phyloP scores from a whole-genome alignment of 2,329 filamentous ascomycete genomes.

The Penicillium rolfsii region DNA sequence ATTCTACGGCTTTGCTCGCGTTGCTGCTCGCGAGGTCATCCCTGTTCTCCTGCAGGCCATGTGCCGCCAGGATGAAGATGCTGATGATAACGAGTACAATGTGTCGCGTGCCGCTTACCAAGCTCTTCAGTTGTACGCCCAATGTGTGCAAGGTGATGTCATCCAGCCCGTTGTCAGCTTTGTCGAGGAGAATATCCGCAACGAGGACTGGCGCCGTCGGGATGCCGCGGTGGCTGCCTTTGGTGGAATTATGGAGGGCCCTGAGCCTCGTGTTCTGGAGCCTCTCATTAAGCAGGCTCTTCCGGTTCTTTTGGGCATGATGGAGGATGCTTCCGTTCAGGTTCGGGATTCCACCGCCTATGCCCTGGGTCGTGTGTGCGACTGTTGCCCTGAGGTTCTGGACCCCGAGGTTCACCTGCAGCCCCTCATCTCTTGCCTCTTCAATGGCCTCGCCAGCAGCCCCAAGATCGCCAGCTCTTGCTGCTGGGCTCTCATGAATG shows the following conservation, averaged over 20 bases:
- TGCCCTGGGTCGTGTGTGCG: conserved; percentile 92
- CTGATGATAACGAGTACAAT: conserved; percentile 96
- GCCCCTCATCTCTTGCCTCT: conserved; percentile 82
- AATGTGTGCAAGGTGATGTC: conserved; percentile 82
- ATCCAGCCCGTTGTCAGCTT: conserved; percentile 86
- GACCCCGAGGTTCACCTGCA: conserved; percentile 82
- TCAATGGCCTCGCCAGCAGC: conserved; percentile 84
- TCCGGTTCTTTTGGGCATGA: conserved; percentile 88
- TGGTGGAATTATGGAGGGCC: conserved; percentile 97
- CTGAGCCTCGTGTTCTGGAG: conserved; percentile 87
- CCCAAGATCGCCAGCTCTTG: conserved; percentile 97
- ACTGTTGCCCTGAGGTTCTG: conserved; percentile 88
- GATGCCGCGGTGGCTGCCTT: conserved; percentile 97
- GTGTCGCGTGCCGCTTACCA: conserved; percentile 93
- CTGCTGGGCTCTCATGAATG: conserved; percentile 98
- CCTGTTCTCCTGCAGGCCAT: conserved; percentile 86
- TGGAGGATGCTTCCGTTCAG: conserved; percentile 83
- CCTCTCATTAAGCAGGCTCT: conserved; percentile 95
- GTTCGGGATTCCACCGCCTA: conserved; percentile 97
- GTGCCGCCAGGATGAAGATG: conserved; percentile 97
- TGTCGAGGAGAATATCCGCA: conserved; percentile 86
- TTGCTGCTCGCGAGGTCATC: conserved; percentile 91
- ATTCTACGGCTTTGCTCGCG: conserved; percentile 93
- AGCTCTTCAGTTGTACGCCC: conserved; percentile 91
- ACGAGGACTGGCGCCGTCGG: conserved; percentile 90